Evolutionary conservation across 1,284 basidiomycete genomes (phyloP), one percentile per base, ranked within the genome.

Genomic region (Tylopilus orsonianus): DNA sequence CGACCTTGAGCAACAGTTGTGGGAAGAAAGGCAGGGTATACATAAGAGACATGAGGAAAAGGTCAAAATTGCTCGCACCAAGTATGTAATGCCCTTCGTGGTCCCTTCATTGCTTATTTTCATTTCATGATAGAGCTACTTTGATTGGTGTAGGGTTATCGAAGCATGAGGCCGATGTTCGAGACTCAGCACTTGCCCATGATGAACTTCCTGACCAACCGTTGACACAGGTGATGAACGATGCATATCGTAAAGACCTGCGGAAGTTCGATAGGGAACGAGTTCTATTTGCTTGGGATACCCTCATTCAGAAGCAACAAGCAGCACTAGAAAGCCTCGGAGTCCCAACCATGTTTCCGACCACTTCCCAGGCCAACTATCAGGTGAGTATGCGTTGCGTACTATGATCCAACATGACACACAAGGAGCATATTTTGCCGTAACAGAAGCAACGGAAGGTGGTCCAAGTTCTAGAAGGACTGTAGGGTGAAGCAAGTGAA

Each of bases 321-420:
- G 60, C 69, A 1, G 67, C 75, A 22, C 70, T 91, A 34, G 79
- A 81, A 58, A 62, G 72, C 24, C 69, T 84, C 30, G 72, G 75
- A 33, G 78, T 90, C 12, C 88, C 88, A 13, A 74, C 79, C 2
- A 90, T 91, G 83, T 87, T 79, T 62, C 64, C 71, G 13, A 82
- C 83, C 1, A 64, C 62, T 29, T 72, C 73, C 36, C 58, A 58
- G 32, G 57, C 69, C 8, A 77, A 82, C 57, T 67, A 75, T 69
- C 76, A 88, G 74, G 87, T 86, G 61, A 54, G 73, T 48, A 29
- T 41, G 41, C 16, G 23, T 47, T 41, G 37, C 33, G 35, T n/a
- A 16, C n/a, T 12, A 18, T 24, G 20, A 10, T 29, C 41, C 40
- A 32, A 38, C 34, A 32, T 49, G 41, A 52, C 38, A 27, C 34